phyloP scores from a whole-genome alignment of 2,329 filamentous ascomycete genomes.

The Aspergillus sp. region DNA sequence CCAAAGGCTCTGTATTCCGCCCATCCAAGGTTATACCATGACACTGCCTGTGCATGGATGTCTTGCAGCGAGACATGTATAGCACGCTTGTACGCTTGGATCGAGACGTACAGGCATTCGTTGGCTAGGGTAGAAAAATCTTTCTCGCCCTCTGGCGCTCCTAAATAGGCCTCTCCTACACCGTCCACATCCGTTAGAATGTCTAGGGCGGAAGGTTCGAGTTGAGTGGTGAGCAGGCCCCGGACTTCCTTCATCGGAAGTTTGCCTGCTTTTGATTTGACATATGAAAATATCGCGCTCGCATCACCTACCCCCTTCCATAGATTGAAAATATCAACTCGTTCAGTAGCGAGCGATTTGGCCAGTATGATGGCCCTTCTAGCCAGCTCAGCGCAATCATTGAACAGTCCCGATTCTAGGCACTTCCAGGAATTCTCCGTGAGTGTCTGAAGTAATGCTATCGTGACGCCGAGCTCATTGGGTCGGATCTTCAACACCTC shows the following conservation, averaged over 20 bases:
- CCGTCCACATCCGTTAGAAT: constrained; percentile 70
- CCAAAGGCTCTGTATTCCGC: constrained; percentile 80
- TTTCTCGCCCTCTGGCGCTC: constrained; percentile 32
- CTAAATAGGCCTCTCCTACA: constrained; percentile 47
- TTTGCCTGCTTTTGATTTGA: constrained; percentile 65
- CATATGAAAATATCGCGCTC: constrained; percentile 76
- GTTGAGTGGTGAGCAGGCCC: constrained; percentile 56
- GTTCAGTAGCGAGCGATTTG: constrained; percentile 57
- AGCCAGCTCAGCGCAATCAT: constrained; percentile 73
- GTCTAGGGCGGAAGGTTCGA: constrained; percentile 55
- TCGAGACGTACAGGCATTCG: constrained; percentile 66
- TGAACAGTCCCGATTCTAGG: constrained; percentile 81
- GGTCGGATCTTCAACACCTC: constrained; percentile 68
- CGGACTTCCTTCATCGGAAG: constrained; percentile 61
- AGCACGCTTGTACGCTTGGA: constrained; percentile 85
- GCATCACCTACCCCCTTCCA: constrained; percentile 94
- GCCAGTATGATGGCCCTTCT: constrained; percentile 69
- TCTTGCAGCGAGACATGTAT: constrained; percentile 72
- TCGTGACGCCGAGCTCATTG: constrained; percentile 79
- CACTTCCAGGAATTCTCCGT: constrained; percentile 77
- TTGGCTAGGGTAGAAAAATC: constrained; percentile 39
- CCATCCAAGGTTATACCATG: constrained; percentile 96
- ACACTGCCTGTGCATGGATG: constrained; percentile 85
- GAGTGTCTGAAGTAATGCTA: constrained; percentile 84
- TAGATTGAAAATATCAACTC: constrained; percentile 79